phyloP scores from a whole-genome alignment of 108 stramenopile species.

The Cyclotella baltica region DNA sequence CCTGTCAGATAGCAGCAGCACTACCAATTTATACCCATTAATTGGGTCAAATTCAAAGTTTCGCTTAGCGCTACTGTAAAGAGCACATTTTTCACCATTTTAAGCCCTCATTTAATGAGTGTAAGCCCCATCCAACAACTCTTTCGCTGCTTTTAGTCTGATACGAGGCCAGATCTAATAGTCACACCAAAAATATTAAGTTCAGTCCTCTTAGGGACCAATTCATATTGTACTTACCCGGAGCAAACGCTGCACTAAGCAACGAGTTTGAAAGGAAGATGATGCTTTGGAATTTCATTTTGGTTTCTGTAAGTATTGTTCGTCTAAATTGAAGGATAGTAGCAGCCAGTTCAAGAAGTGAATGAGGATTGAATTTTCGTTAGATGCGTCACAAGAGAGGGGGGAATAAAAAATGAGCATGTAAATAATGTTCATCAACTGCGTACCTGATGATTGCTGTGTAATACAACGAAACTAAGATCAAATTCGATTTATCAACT shows the following conservation, averaged over 20 bases:
- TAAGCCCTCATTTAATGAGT: no score
- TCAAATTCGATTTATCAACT: background rate
- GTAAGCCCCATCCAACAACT: background rate
- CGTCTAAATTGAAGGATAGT: no score
- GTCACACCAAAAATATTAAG: no score
- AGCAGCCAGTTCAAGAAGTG: background rate
- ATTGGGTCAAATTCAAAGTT: no score
- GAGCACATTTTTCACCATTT: no score
- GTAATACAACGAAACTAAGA: background rate
- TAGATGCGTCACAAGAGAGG: background rate
- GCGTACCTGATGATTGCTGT: no score
- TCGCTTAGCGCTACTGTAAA: no score
- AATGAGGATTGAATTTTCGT: background rate
- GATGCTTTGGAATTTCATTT: constrained; percentile 53
- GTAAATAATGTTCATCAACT: no score
- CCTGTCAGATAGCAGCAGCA: no score
- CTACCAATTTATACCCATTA: no score
- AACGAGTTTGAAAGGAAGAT: constrained; percentile 24
- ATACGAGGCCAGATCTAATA: no score
- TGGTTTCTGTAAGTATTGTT: background rate
- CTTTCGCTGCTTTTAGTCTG: background rate
- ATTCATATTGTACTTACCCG: background rate
- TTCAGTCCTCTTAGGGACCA: no score
- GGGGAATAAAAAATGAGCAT: background rate
- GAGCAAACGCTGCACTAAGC: constrained; percentile 15